Evolutionary conservation across 176 grass and related monocot species (phyloP), one percentile per base, ranked within the genome.

Genomic region (Zoysia japonica): DNA sequence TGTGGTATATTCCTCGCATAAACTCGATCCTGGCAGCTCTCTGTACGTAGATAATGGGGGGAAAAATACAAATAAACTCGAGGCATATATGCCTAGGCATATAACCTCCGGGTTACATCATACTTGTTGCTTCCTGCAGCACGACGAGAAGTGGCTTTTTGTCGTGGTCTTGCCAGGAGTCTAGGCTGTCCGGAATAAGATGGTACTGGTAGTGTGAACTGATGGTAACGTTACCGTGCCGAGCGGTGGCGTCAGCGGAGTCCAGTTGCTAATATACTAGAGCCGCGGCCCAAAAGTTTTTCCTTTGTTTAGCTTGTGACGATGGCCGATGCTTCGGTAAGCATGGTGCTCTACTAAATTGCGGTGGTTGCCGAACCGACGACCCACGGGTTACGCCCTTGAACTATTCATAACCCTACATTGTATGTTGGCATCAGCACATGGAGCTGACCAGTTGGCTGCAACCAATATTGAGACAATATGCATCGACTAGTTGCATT

Each of bases 81-180:
- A 36, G 45, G 28, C 67, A 57, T 49, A 82, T 69, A 84, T 75
- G 48, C 71, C 80, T 80, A 75, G 63, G 41, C 70, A 37, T 42
- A 76, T 78, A 51, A 28, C 55, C 11, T 15, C 7, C 61, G 51
- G 7, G 35, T 52, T 68, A 15, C 80, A 74, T 87, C 74, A 78
- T 52, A 61, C n/a, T 47, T 37, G 1, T 3, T 45, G 43, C 42
- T 75, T 76, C 63, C 19, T 55, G 2, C 11, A 61, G 54, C 56
- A 53, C 55, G 8, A 78, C 64, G 15, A 10, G 35, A 88, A 84
- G 82, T 59, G n/a, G 41, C 14, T 65, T 56, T 75, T 88, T 76
- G 87, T 88, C 76, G 70, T 7, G 53, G 20, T 56, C 5, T 70
- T 47, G 64, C 28, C 28, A 28, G 28, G 28, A 28, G 71, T 70